Evolutionary conservation across 2,329 filamentous ascomycete species (phyloP).

Genomic region (Exophiala mesophila): DNA sequence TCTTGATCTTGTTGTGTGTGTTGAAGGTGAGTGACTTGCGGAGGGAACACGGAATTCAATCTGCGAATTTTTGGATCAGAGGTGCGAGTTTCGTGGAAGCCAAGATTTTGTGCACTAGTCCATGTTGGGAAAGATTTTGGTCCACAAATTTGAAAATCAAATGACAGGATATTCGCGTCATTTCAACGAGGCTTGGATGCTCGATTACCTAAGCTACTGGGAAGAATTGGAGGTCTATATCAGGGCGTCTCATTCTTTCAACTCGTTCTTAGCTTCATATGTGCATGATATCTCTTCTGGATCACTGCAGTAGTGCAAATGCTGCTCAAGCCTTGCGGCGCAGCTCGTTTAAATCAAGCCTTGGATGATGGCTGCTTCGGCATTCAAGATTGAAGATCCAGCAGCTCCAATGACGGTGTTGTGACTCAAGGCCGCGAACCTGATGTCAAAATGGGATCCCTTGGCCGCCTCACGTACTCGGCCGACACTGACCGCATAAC

Average conservation of each 20-base stretch:
- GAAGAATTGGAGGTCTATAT: too few relatives aligned
- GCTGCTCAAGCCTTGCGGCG: too few relatives aligned
- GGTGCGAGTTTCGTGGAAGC: slow-evolving; percentile 3
- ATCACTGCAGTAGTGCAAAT: too few relatives aligned
- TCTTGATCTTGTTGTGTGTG: slow-evolving; percentile 35
- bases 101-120: slow-evolving; percentile 4
- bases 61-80: slow-evolving; percentile 2
- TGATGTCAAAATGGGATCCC: slow-evolving; percentile 85
- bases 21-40: neutral
- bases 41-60: neutral
- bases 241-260: too few relatives aligned
- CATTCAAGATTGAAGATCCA: slow-evolving; percentile 92
- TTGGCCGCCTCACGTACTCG: slow-evolving; percentile 74
- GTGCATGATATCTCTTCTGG: too few relatives aligned
- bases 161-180: too few relatives aligned
- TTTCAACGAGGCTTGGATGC: too few relatives aligned
- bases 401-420: slow-evolving; percentile 91
- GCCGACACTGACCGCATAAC: slow-evolving; percentile 88
- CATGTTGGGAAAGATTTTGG: slow-evolving; percentile 1
- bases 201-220: too few relatives aligned
- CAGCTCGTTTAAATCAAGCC: slow-evolving; percentile 74
- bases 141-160: slow-evolving; percentile 1
- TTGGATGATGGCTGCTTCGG: slow-evolving; percentile 86
- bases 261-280: too few relatives aligned
- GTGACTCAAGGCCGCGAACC: slow-evolving; percentile 90